These are phyloP conservation scores for Filosporella fistucella DNA, from an alignment of 495 filamentous ascomycete genomes.

Conservation along the genomic window DNA sequence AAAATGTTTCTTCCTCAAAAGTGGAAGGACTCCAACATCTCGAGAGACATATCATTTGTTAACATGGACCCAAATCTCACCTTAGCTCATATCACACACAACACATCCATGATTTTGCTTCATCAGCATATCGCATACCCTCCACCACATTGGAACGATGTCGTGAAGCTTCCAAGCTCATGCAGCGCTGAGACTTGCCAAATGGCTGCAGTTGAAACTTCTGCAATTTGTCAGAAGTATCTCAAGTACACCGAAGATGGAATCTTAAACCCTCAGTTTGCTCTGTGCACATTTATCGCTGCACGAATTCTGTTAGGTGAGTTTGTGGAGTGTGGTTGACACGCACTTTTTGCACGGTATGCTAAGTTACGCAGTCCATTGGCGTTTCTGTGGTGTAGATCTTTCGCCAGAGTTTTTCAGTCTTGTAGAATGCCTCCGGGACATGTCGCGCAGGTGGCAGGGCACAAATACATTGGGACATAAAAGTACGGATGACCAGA, in stretches of 20 bases:
- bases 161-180: constrained; percentile 28
- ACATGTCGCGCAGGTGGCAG: constrained; percentile 28
- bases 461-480: constrained; percentile 9
- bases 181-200: constrained; percentile 36
- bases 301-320: constrained; percentile 29
- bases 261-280: constrained; percentile 31
- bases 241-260: constrained; percentile 16
- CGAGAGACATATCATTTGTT: constrained; percentile 26
- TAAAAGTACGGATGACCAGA: too few relatives aligned
- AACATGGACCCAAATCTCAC: constrained; percentile 26
- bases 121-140: constrained; percentile 41
- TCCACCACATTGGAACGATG: constrained; percentile 26
- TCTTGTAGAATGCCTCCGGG: constrained; percentile 26
- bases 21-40: constrained; percentile 28
- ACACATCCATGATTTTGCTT: constrained; percentile 37
- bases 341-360: neutral
- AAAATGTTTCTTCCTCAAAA: constrained; percentile 11
- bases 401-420: constrained; percentile 27
- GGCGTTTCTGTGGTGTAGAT: constrained; percentile 9
- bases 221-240: constrained; percentile 32
- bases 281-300: constrained; percentile 36
- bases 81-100: constrained; percentile 40
- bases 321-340: neutral
- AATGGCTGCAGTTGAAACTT: constrained; percentile 31
- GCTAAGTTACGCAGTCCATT: constrained; percentile 6